Conservation (phyloP, 1,284 basidiomycete species). For the Vanrija humicola region DNA sequence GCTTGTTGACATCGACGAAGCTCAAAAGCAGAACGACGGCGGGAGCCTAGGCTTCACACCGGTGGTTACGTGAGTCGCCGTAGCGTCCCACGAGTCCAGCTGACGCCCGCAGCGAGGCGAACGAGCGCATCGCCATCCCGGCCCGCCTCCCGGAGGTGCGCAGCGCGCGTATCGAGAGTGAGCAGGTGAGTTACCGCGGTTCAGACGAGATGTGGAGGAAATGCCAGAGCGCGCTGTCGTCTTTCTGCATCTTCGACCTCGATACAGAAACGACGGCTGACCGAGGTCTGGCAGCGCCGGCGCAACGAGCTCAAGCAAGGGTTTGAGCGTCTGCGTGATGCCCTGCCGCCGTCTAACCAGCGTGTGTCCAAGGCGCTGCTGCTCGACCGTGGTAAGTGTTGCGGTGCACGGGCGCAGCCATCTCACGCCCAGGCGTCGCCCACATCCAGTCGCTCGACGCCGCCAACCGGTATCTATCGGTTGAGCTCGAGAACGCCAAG, state of each 20-base stretch:
- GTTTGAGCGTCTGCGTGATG: constrained; percentile 77
- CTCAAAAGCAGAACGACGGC: not conserved
- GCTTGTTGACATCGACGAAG: not conserved
- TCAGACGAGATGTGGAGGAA: not conserved
- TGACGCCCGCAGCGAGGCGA: constrained; percentile 1
- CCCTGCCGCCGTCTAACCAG: constrained; percentile 76
- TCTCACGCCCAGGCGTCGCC: constrained; percentile 21
- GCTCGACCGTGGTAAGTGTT: constrained; percentile 69
- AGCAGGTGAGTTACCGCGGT: constrained; percentile 32
- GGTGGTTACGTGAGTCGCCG: not conserved
- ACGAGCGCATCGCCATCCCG: constrained; percentile 15
- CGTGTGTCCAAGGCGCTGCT: constrained; percentile 81
- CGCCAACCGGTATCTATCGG: constrained; percentile 23
- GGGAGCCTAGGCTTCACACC: constrained; percentile 7
- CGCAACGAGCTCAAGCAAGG: constrained; percentile 81
- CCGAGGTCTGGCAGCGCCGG: constrained; percentile 78
- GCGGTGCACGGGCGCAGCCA: not conserved
- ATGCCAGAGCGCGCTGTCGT: too few relatives aligned
- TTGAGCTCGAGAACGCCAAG: constrained; percentile 14
- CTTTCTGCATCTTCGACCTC: not conserved
- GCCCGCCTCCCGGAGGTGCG: constrained; percentile 25
- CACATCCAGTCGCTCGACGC: constrained; percentile 29
- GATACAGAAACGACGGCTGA: constrained; percentile 52
- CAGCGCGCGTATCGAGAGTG: constrained; percentile 32
- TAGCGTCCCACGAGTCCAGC: not conserved